These are phyloP conservation scores for Setaria viridis DNA, from an alignment of 202 grass and related monocot genomes.

Conservation along the genomic window DNA sequence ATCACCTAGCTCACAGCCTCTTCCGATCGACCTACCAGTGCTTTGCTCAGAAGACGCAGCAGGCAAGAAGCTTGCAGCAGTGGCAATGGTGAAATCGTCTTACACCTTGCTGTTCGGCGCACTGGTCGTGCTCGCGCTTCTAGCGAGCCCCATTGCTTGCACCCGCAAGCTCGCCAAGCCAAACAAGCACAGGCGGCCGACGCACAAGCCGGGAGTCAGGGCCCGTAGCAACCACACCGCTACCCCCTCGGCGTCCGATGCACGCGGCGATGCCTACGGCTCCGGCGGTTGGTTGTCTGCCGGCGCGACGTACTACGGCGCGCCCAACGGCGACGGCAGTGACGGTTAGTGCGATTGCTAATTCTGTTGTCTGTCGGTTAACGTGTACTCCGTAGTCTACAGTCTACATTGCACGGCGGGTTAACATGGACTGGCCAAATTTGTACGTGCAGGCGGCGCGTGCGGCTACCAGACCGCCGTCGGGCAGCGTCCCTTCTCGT, in stretches of 20 bases:
- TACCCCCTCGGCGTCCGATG: constrained; percentile 18
- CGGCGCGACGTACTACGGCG: constrained; percentile 82
- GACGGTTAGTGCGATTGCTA: constrained; percentile 53
- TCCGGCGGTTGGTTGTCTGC: constrained; percentile 54
- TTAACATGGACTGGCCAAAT: neutral
- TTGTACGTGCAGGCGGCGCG: constrained; percentile 60
- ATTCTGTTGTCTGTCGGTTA: neutral
- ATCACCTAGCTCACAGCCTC: constrained; percentile 8
- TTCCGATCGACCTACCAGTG: neutral
- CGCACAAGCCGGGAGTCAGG: constrained; percentile 1
- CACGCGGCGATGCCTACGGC: constrained; percentile 49
- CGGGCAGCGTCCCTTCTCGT: constrained; percentile 64
- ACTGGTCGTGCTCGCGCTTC: constrained; percentile 41
- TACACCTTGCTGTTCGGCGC: constrained; percentile 28
- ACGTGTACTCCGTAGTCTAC: too few species aligned
- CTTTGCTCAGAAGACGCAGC: neutral
- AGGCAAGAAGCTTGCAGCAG: neutral
- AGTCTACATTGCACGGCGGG: neutral
- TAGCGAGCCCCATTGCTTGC: constrained; percentile 55
- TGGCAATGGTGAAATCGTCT: constrained; percentile 47
- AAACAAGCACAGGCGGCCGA: neutral
- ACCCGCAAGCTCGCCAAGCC: constrained; percentile 49
- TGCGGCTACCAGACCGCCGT: constrained; percentile 79
- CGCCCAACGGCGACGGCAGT: constrained; percentile 70
- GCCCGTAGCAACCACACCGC: constrained; percentile 39